Conservation (phyloP, 2,329 filamentous ascomycete species). For the Colletotrichum sp. region DNA sequence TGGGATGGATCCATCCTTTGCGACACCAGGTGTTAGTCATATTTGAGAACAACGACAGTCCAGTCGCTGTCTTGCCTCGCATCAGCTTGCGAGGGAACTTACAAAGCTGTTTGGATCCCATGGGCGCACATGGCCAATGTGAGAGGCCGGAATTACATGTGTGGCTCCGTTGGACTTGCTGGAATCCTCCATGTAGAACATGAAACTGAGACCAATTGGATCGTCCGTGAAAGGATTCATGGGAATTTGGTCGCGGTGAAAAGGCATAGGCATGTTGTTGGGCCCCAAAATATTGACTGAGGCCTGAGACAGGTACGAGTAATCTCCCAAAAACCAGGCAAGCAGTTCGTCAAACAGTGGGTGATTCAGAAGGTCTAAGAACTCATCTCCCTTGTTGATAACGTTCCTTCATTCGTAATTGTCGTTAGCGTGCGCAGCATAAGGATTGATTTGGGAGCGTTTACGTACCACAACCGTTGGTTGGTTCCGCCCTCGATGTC, state of each 20-base stretch:
- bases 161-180: background rate
- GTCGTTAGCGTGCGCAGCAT: background rate
- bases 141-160: background rate
- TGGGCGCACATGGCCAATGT: background rate
- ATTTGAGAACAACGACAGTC: background rate
- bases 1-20: background rate
- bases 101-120: background rate
- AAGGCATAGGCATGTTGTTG: background rate
- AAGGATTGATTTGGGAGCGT: rapidly evolving
- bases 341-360: background rate
- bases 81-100: background rate
- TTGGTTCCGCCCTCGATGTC: background rate
- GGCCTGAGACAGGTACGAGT: background rate
- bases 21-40: background rate
- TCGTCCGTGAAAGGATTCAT: background rate
- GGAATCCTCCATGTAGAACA: background rate
- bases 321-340: background rate
- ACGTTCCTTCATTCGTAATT: background rate
- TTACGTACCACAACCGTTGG: background rate
- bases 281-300: background rate
- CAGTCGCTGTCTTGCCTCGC: background rate
- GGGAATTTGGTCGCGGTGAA: background rate
- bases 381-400: background rate
- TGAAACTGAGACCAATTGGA: background rate
- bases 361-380: background rate